Base-by-base conservation (phyloP, 495 filamentous ascomycete genomes). In the Neurospora sp. region DNA sequence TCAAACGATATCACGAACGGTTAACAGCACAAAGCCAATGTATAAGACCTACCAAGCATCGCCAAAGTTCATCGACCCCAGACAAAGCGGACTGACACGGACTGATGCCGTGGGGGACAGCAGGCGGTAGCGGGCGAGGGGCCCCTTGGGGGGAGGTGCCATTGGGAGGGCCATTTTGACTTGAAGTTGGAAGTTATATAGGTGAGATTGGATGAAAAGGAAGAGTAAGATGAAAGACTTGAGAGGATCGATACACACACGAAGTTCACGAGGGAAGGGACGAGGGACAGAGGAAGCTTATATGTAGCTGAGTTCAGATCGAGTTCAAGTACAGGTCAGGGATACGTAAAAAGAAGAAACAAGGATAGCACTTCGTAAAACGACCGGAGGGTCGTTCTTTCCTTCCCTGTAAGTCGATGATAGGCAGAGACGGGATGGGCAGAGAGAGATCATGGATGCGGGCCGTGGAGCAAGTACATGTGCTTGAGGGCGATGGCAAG, bases 21-120 rank as follows among this genome's bases (percentile, higher is more conserved):
- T 27, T 59, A 37, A 66, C 10, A 18, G 31, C 44, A 73, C 18
- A 44, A 39, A 1, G 5, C 10, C 5, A 2, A 59, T 14, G 48
- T 27, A 11, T 2, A 31, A 23, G 48, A 73, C 73, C 73, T 76
- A 85, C 87, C 86, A 90, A 27, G 85, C 83, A 18, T 85, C 81
- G 38, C 89, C 89, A 75, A 92, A 89, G 74, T 85, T 89, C 89
- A 91, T 91, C 23, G 82, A 81, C 0, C 90, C 90, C 6, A 92
- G 83, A 71, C 88, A 89, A 42, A 92, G 76, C 16, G 89, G 90
- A 77, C 84, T 87, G 37, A 92, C 88, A 66, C 84, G 80, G 20
- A 91, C 83, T 1, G 83, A 82, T 5, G 90, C 89, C 7, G 82
- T 85, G 23, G 89, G 89, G 5, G 90, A 83, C 2, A 90, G 84